Evolutionary conservation across 2,329 filamentous ascomycete species (phyloP).

Genomic region (Torrubiella hemipterigena): DNA sequence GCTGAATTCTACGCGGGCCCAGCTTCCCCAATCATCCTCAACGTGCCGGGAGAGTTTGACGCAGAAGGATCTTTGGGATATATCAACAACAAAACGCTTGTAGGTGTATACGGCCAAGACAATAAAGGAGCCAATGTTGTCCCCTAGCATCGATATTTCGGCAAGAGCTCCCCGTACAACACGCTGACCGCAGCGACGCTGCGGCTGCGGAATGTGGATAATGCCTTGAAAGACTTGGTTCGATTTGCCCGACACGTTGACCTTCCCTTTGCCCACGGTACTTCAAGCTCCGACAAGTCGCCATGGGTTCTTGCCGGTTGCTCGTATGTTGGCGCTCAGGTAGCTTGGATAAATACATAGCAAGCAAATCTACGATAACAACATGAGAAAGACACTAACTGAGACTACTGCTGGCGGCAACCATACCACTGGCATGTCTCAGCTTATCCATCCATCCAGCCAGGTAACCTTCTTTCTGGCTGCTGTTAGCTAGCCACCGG

Average conservation of each 20-base stretch:
- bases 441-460: no score
- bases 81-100: constrained; percentile 60
- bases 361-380: no score
- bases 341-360: constrained; percentile 61
- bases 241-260: constrained; percentile 63
- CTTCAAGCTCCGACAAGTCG: constrained; percentile 51
- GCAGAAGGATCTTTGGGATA: constrained; percentile 46
- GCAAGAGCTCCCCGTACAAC: constrained; percentile 53
- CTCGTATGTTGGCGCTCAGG: constrained; percentile 66
- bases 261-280: constrained; percentile 51
- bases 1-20: constrained; percentile 59
- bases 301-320: constrained; percentile 70
- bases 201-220: constrained; percentile 67
- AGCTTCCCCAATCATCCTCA: constrained; percentile 65
- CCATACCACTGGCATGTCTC: no score
- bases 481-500: no score
- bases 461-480: no score
- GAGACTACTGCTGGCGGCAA: no score
- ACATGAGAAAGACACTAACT: no score
- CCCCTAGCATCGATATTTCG: constrained; percentile 77
- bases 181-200: constrained; percentile 55
- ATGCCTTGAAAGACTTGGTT: constrained; percentile 62
- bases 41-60: constrained; percentile 52
- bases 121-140: constrained; percentile 63
- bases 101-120: constrained; percentile 51